Conservation (phyloP, 768 basidiomycete genomes). For the Mycena haematopus region DNA sequence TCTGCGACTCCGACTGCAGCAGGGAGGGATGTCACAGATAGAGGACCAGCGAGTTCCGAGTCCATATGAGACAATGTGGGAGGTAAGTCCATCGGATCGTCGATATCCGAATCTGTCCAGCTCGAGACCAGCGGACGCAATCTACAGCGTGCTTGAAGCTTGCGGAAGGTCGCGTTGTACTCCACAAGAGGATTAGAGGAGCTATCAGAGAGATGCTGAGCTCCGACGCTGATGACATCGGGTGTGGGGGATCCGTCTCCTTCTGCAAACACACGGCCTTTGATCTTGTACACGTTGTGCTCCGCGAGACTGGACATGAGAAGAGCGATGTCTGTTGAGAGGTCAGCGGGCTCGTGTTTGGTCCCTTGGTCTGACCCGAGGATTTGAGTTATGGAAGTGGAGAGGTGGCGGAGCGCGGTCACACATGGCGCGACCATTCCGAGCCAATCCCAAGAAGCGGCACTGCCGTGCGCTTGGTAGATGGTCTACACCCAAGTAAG, state of each 20-base stretch:
- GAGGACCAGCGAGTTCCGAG: neutral
- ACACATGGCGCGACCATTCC: slow-evolving; percentile 36
- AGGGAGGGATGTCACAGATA: too few relatives aligned
- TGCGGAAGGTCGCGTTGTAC: slow-evolving; percentile 1
- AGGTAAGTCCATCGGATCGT: too few relatives aligned
- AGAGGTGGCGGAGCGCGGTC: slow-evolving; percentile 17
- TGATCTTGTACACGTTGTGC: slow-evolving; percentile 11
- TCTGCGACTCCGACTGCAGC: too few relatives aligned
- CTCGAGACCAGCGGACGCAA: neutral
- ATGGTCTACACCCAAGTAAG: neutral
- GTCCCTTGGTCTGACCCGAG: slow-evolving; percentile 14
- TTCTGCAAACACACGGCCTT: too few relatives aligned
- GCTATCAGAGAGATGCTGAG: slow-evolving; percentile 5
- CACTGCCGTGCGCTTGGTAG: slow-evolving; percentile 31
- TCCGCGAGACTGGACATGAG: slow-evolving; percentile 11
- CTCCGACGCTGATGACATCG: too few relatives aligned
- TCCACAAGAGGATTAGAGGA: neutral
- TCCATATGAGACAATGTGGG: neutral
- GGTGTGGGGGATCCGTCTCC: too few relatives aligned
- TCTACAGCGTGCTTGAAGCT: slow-evolving; percentile 3
- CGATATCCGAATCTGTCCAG: too few relatives aligned
- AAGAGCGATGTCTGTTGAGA: neutral
- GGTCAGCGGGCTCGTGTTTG: slow-evolving; percentile 8
- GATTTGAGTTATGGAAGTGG: neutral
- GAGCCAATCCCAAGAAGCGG: slow-evolving; percentile 42